These are phyloP conservation scores for Hyaloperonospora brassicae DNA, from an alignment of 352 stramenopile genomes.

Conservation along the genomic window DNA sequence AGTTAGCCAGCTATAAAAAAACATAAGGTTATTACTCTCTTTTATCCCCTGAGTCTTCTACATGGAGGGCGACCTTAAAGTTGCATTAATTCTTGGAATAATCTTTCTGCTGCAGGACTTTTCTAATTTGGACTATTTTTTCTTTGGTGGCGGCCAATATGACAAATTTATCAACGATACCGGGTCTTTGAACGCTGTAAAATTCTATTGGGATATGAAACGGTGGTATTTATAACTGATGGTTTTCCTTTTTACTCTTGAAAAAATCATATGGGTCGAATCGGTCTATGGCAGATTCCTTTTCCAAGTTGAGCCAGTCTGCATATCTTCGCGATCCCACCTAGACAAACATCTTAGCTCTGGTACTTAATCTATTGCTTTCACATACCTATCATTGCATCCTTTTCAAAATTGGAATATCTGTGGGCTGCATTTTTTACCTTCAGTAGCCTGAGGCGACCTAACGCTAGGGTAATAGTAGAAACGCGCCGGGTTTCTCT, in stretches of 20 bases:
- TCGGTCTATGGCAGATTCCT: background rate
- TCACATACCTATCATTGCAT: too few relatives aligned
- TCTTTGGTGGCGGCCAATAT: background rate
- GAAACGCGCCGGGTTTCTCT: background rate
- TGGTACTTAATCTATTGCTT: too few relatives aligned
- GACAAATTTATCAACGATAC: background rate
- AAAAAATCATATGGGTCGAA: too few relatives aligned
- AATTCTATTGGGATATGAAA: too few relatives aligned
- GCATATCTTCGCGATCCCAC: background rate
- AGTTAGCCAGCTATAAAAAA: too few relatives aligned
- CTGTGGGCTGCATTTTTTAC: background rate
- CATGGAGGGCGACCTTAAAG: too few relatives aligned
- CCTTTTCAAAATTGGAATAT: too few relatives aligned
- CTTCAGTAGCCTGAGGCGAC: background rate
- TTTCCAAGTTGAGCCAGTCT: background rate
- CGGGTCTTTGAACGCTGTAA: background rate
- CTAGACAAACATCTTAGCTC: too few relatives aligned
- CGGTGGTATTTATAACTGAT: too few relatives aligned
- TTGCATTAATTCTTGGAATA: too few relatives aligned
- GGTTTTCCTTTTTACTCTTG: background rate
- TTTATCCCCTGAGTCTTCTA: too few relatives aligned
- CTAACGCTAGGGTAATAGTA: background rate
- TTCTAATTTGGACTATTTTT: background rate
- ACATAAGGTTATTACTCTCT: too few relatives aligned
- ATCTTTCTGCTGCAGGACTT: background rate